Conservation (phyloP, 345 rosid species). For the Bruguiera gymnorhiza region DNA sequence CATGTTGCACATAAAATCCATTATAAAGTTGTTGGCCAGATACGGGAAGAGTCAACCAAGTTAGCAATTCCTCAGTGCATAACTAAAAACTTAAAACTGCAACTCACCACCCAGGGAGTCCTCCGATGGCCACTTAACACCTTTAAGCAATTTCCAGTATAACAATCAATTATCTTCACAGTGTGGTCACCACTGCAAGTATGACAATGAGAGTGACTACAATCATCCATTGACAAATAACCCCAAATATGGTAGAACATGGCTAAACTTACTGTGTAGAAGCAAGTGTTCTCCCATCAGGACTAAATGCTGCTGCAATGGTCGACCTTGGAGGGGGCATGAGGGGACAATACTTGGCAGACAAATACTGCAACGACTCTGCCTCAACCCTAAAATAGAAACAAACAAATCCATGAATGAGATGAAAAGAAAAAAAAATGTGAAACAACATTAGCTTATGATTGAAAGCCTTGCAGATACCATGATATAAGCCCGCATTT, state of each 20-base stretch:
- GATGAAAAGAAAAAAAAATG: background rate
- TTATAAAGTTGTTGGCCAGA: background rate
- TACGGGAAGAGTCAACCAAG: background rate
- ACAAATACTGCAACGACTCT: slow-evolving; percentile 62
- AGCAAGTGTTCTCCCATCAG: slow-evolving; percentile 75
- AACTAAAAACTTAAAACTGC: background rate
- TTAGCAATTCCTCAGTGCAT: background rate
- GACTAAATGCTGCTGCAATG: slow-evolving; percentile 86
- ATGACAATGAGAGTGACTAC: background rate
- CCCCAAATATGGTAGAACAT: background rate
- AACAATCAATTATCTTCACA: slow-evolving; percentile 82
- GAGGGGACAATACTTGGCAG: slow-evolving; percentile 66
- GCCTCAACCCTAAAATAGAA: slow-evolving; percentile 61
- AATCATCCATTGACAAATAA: slow-evolving; percentile 2
- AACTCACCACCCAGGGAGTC: slow-evolving; percentile 99
- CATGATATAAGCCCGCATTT: slow-evolving; percentile 66
- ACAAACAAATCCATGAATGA: background rate
- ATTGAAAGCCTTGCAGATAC: slow-evolving; percentile 25
- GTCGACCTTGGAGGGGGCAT: slow-evolving; percentile 81
- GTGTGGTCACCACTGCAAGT: slow-evolving; percentile 80
- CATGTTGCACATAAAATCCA: background rate
- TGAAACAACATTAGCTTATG: background rate
- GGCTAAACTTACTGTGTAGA: slow-evolving; percentile 67
- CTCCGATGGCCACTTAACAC: slow-evolving; percentile 92
- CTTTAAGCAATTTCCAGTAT: slow-evolving; percentile 84